Conservation (phyloP, 2,329 filamentous ascomycete genomes). For the Huntiella savannae region DNA sequence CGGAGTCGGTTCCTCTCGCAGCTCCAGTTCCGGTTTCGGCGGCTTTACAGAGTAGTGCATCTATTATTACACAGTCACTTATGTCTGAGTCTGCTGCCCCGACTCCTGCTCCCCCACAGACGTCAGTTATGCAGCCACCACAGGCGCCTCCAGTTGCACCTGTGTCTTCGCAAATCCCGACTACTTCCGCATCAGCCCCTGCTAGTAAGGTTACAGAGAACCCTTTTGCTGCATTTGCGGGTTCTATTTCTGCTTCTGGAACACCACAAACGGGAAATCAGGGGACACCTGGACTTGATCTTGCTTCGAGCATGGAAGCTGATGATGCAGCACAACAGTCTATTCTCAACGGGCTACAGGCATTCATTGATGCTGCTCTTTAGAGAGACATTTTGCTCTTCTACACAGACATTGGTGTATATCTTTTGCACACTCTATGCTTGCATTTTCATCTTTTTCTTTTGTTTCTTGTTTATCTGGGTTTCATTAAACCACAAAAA, state of each 20-base stretch:
- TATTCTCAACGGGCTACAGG: constrained; percentile 8
- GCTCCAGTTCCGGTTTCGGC: constrained; percentile 8
- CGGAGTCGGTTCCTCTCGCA: constrained; percentile 6
- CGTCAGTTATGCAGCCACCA: too few relatives aligned
- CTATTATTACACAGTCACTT: neutral
- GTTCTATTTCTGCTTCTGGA: neutral
- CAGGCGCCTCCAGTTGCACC: too few relatives aligned
- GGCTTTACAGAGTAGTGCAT: neutral
- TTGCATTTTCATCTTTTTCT: too few relatives aligned
- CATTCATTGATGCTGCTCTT: constrained; percentile 11
- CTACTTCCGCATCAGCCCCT: neutral
- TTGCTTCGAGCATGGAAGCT: neutral
- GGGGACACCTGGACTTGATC: neutral
- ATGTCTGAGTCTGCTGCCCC: constrained; percentile 1
- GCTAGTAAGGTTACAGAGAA: neutral
- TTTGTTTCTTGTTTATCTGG: too few relatives aligned
- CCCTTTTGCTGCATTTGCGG: neutral
- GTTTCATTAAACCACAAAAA: too few relatives aligned
- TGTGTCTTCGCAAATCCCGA: too few relatives aligned
- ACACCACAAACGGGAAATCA: neutral
- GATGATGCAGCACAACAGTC: constrained; percentile 4
- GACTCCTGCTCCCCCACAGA: neutral
- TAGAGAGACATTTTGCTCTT: neutral
- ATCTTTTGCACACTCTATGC: too few relatives aligned
- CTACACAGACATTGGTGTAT: too few relatives aligned